Evolutionary conservation across 2,329 filamentous ascomycete species (phyloP), one percentile per base, ranked within the genome.

Genomic region (Neopestalotiopsis sp.): DNA sequence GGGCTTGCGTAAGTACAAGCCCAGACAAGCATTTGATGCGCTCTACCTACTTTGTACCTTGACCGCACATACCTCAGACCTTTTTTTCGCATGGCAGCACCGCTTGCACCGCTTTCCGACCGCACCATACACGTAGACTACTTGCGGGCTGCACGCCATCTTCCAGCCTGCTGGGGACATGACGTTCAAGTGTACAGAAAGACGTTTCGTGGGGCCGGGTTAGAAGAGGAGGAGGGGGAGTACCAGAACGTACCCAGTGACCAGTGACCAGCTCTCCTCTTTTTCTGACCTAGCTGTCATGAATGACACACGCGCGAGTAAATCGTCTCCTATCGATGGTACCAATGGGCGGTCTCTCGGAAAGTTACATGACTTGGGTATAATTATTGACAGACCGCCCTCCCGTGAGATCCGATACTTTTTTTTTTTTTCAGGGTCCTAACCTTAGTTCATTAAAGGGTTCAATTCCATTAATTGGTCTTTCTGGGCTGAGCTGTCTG

Each of bases 311-410:
- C 45, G 45, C 45, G 45, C 45, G 45, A 52, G 45, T 52, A 52
- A 52, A 52, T 52, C 45, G 17, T 17, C 59, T 62, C 30, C 28
- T 30, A 62, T 30, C 57, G 30, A 7, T 59, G n/a, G 34, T 62
- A 62, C n/a, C 30, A 14, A 17, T 52, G 32, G 32, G 59, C 59
- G 59, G 59, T 52, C 45, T 62, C 59, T 30, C 32, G 59, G 59
- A 30, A 40, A 62, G 28, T 40, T 62, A 40, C 59, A 52, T 52
- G 45, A 52, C 45, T 52, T 62, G n/a, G 34, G 59, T 62, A 62
- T 62, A 62, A 52, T 52, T 61, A 13, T 30, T 34, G 59, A 34
- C 59, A 62, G 59, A 62, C 59, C 59, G 59, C 59, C 59, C 59
- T 62, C 59, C 59, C 59, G 59, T 62, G 59, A 34, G 30, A 62